phyloP scores from a whole-genome alignment of 805 yeast genomes.

The Isabelozyma rhagii region DNA sequence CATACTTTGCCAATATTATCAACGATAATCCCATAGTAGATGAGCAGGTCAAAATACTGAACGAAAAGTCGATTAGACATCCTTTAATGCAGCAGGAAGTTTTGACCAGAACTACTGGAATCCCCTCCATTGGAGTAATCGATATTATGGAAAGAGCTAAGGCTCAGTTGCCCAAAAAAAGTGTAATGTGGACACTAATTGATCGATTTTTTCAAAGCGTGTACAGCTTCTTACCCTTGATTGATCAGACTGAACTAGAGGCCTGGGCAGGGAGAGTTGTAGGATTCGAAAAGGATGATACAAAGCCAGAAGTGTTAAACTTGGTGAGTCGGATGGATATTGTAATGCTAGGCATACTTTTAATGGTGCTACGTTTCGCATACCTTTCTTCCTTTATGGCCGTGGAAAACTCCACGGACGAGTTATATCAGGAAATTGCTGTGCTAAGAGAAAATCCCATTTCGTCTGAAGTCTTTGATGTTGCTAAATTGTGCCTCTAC shows the following conservation, averaged over 20 bases:
- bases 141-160: constrained; percentile 14
- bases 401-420: constrained; percentile 21
- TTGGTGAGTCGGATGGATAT: constrained; percentile 27
- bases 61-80: background rate
- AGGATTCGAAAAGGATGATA: constrained; percentile 14
- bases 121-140: background rate
- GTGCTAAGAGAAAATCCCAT: constrained; percentile 27
- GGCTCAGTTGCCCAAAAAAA: constrained; percentile 18
- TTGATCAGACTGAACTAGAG: constrained; percentile 23
- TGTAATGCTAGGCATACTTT: constrained; percentile 29
- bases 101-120: background rate
- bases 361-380: constrained; percentile 30
- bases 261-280: constrained; percentile 13
- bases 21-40: background rate
- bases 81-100: background rate
- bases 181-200: constrained; percentile 23
- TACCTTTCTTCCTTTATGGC: constrained; percentile 31
- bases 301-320: constrained; percentile 10
- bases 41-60: background rate
- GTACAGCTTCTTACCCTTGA: constrained; percentile 23
- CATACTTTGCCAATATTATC: background rate
- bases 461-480: constrained; percentile 22
- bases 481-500: constrained; percentile 35
- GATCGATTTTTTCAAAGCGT: constrained; percentile 23
- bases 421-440: constrained; percentile 12